Percentiles rank a stretch among this genome's conserved stretches.
These are phyloP conservation scores for Sphagnurus paluster DNA, from an alignment of 1,284 basidiomycete species.

Conservation along the genomic window DNA sequence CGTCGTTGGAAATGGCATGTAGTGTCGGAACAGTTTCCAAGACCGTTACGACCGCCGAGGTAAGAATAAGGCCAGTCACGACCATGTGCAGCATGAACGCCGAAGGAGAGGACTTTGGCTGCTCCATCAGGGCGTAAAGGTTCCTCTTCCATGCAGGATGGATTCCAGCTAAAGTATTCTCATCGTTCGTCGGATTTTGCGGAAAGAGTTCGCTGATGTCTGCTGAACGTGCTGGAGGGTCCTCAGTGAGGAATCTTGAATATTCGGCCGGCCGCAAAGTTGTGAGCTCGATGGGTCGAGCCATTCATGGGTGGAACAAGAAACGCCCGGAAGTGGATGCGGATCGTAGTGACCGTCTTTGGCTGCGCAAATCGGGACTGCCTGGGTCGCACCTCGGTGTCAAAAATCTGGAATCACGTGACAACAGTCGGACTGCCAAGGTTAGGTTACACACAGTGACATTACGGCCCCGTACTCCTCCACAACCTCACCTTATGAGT, in stretches of 20 bases:
- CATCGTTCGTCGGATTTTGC: conserved; percentile 32
- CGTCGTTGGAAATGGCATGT: conserved; percentile 64
- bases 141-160: conserved; percentile 58
- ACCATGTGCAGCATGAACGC: conserved; percentile 68
- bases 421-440: too few relatives aligned
- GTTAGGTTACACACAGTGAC: too few relatives aligned
- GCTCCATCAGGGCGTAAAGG: conserved; percentile 63
- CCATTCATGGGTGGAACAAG: conserved; percentile 22
- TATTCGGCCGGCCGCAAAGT: conserved; percentile 23
- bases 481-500: too few relatives aligned
- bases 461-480: too few relatives aligned
- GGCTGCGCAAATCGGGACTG: too few relatives aligned
- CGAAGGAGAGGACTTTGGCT: conserved; percentile 63
- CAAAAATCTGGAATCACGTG: too few relatives aligned
- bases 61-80: conserved; percentile 61
- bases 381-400: too few relatives aligned
- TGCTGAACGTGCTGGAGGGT: conserved; percentile 25
- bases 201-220: conserved; percentile 38
- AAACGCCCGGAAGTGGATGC: too few relatives aligned
- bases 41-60: conserved; percentile 79
- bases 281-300: conserved; percentile 22
- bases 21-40: conserved; percentile 85
- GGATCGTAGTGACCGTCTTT: too few relatives aligned
- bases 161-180: conserved; percentile 36
- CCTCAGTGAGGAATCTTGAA: conserved; percentile 38